Base-by-base conservation (phyloP, 176 grass and related monocot species). In the Avena atlantica region DNA sequence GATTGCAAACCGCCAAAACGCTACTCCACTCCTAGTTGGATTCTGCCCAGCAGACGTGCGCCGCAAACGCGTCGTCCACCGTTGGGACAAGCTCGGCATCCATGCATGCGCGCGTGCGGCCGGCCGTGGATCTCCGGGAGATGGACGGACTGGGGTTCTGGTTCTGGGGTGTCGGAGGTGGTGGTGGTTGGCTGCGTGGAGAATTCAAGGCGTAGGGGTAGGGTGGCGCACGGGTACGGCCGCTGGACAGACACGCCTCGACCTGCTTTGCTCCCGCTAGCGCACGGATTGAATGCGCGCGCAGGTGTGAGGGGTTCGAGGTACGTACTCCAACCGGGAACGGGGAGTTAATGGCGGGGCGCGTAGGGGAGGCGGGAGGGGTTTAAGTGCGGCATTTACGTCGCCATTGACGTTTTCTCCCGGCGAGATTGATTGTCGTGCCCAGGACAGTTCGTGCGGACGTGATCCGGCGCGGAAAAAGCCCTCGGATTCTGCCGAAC, bases 1-100 rank as follows among this genome's bases (percentile, higher is more conserved):
- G 78, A 86, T 82, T 82, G 62, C 78, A 27, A 82, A 61, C 83
- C 40, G 70, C 81, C 27, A 40, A 19, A 19, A 34, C 31, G 31
- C 31, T 34, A 34, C 12, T 24, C 61, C 11, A 24, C 78, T 60
- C 24, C 14, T 56, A 8, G 31, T 20, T 12, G 1, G 66, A 19
- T 82, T 42, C 40, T 42, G 6, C 40, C 42, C 37, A 12, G 40
- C 70, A 44, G 57, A 13, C 37, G 48, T 11, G 36, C 27, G 80
- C 80, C 59, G 60, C 48, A 45, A 82, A 56, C 44, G 49, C 79
- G 17, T 56, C 34, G 69, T 21, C 29, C 53, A 13, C 12, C 40
- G 6, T 0, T 42, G 40, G 40, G 40, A 42, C 40, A 53, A 53
- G 51, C 51, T 65, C 25, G n/a, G 42, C 24, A 11, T 52, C 49